Conservation (phyloP, 306 rosid genomes). For the Acacia acuminata region DNA sequence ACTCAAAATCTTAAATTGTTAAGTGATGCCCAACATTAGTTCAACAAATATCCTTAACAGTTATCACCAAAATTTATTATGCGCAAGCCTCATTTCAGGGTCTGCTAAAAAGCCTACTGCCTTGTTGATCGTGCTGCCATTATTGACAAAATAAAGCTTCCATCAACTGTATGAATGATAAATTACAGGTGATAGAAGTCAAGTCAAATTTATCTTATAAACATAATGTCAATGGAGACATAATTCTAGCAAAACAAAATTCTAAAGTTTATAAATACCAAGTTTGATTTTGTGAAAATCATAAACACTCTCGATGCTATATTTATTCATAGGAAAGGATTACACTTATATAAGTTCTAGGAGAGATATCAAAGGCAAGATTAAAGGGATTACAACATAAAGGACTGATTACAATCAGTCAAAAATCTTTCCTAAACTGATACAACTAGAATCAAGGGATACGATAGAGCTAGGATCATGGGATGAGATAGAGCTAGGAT, state of each 20-base stretch:
- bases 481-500: no score
- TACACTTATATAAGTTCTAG: no score
- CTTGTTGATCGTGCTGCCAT: background rate
- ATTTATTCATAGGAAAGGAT: no score
- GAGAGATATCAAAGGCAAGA: no score
- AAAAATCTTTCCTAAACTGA: no score
- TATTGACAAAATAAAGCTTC: constrained; percentile 13
- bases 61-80: background rate
- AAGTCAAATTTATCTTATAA: constrained; percentile 8
- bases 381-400: no score
- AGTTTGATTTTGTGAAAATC: no score
- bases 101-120: background rate
- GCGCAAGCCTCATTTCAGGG: background rate
- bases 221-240: background rate
- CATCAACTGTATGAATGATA: constrained; percentile 13
- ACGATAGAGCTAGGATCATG: no score
- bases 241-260: background rate
- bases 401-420: no score
- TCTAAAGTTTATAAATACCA: background rate
- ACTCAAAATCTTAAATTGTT: background rate
- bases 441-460: no score
- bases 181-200: background rate
- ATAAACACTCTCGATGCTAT: no score
- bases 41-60: background rate
- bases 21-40: background rate